Base-by-base conservation (phyloP, 2,329 filamentous ascomycete species). In the Cryphonectria radicalis region DNA sequence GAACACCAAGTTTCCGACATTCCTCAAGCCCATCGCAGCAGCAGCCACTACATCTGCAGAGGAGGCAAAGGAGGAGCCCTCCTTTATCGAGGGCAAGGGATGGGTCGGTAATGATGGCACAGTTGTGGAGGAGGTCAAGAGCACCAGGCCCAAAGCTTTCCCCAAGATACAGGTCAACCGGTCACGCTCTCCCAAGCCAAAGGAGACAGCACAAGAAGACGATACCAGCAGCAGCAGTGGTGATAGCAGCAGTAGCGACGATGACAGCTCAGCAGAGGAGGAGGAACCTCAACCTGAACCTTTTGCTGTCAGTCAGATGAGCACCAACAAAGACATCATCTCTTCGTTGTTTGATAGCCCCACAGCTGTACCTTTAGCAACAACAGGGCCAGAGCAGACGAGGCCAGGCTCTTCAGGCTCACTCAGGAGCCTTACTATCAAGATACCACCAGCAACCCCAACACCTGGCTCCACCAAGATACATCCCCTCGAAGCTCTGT, bases 401-500 rank as follows among this genome's bases (percentile, higher is more conserved):
- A 81, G 84, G 40, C 85, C 86, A 35, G 84, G 83, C 73, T 89
- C 87, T 1, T 85, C 87, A 4, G 79, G 84, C 63, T 88, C 86
- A 14, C 77, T 82, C 46, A 83, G 81, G 72, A 84, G 82, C 75
- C 80, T 91, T 60, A 86, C 84, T 37, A 88, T 90, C 79, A 86
- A 85, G 76, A 88, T 89, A 70, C 86, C 86, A 22, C 82, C 79
- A 32, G 42, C 80, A 40, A 82, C 84, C 28, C 73, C 80, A 68
- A 84, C 84, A 7, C 83, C 86, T 0, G 79, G 81, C n/a, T 73
- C 79, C 3, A 74, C 80, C 66, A 84, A 87, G 73, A 84, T 97
- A 0, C 95, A 98, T 76, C 95, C 96, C 0, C 87, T 98, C 1
- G 95, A 98, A 83, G 94, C 94, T 0, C 87, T 98, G 2, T 99